Evolutionary conservation across 1,284 basidiomycete species (phyloP).

Genomic region (Bondarzewia mesenterica): DNA sequence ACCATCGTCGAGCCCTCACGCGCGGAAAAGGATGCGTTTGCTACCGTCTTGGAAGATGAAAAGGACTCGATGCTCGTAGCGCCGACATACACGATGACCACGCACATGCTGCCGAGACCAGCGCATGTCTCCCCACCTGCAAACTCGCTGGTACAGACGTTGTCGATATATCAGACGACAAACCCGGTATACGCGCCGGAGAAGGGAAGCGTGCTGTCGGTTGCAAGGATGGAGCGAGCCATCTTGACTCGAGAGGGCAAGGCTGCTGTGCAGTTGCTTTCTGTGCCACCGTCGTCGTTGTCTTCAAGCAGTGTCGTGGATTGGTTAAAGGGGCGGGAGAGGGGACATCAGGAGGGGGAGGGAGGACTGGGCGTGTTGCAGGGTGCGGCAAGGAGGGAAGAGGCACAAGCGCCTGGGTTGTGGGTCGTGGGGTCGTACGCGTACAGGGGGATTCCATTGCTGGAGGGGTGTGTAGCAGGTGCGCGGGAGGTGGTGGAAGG

Average conservation of each 20-base stretch:
- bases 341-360: background rate
- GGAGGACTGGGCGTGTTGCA: slow-evolving; percentile 47
- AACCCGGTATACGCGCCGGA: slow-evolving; percentile 56
- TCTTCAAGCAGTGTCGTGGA: slow-evolving; percentile 19
- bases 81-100: slow-evolving; percentile 55
- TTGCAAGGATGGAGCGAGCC: slow-evolving; percentile 54
- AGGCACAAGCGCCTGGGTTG: slow-evolving; percentile 31
- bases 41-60: too few relatives aligned
- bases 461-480: slow-evolving; percentile 61
- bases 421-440: slow-evolving; percentile 58
- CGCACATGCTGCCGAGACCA: slow-evolving; percentile 38
- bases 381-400: slow-evolving; percentile 28
- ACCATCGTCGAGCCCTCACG: slow-evolving; percentile 8
- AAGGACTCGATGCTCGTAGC: slow-evolving; percentile 30
- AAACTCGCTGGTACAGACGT: slow-evolving; percentile 16
- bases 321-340: background rate
- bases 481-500: slow-evolving; percentile 47
- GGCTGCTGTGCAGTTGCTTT: slow-evolving; percentile 35
- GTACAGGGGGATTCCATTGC: slow-evolving; percentile 49
- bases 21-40: background rate
- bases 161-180: slow-evolving; percentile 61
- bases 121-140: slow-evolving; percentile 21
- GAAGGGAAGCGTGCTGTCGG: slow-evolving; percentile 41
- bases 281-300: background rate
- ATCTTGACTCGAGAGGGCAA: slow-evolving; percentile 45